These are phyloP conservation scores for Pisolithus albus DNA, from an alignment of 768 basidiomycete genomes.

Conservation along the genomic window DNA sequence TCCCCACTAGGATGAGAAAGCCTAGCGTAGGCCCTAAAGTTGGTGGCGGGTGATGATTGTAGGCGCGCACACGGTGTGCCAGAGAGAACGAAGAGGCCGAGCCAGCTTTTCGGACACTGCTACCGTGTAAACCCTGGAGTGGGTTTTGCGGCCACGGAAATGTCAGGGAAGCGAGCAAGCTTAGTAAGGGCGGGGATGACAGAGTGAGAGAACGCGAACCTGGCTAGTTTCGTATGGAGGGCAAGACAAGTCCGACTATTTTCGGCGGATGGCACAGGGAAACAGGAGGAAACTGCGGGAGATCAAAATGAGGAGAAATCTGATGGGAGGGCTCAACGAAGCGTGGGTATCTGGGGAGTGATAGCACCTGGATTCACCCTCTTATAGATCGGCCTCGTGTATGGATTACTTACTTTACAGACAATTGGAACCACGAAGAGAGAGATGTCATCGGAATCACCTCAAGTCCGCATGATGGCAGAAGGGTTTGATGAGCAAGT, in stretches of 20 bases:
- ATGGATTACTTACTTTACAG: not conserved
- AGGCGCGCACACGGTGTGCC: too few species aligned
- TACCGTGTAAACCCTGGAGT: too few species aligned
- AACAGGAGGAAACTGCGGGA: slow-evolving; percentile 3
- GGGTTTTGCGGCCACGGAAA: too few species aligned
- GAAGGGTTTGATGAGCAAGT: not conserved
- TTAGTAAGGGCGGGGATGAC: not conserved
- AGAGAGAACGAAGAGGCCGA: too few species aligned
- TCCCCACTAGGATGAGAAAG: not conserved
- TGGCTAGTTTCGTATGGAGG: not conserved
- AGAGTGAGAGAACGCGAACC: not conserved
- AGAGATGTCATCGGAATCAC: slow-evolving; percentile 4
- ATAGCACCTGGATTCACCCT: not conserved
- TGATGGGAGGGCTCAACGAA: slow-evolving; percentile 8
- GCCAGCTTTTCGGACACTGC: too few species aligned
- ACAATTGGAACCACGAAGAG: not conserved
- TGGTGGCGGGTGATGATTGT: too few species aligned
- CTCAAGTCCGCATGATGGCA: not conserved
- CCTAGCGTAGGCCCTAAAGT: not conserved
- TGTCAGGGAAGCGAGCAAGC: not conserved
- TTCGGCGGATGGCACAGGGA: not conserved
- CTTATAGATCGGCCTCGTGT: not conserved
- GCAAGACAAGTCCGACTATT: not conserved
- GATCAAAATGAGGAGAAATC: slow-evolving; percentile 9
- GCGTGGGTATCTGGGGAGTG: not conserved